Evolutionary conservation across 306 rosid species (phyloP), one percentile per base, ranked within the genome.

Genomic region (Lagenaria siceraria): DNA sequence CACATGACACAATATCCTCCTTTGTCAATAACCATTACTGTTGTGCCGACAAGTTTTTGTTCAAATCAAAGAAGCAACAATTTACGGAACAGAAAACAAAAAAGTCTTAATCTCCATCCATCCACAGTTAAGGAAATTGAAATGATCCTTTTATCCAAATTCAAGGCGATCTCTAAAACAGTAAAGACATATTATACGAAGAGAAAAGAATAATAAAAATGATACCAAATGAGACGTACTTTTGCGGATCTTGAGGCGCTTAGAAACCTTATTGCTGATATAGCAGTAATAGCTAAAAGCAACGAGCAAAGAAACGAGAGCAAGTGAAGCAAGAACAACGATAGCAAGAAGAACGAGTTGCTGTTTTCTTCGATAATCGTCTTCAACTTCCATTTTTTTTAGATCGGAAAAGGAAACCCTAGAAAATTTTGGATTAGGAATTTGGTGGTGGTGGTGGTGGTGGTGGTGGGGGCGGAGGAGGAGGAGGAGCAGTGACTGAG

Each of bases 271-370:
- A 84, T 81, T 84, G 80, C 87, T 84, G 62, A 95, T 90, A 82
- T 92, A 89, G 86, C 97, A 92, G 77, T 95, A 95, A 87, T 95
- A 95, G 81, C 91, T 82, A 79, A 92, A 82, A 31, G 97, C 96
- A 60, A 90, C 90, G 43, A 90, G 81, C 81, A 91, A 56, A 1
- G 97, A 86, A 76, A 87, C 88, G 53, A 95, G 87, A 33, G 97
- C 85, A 6, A 91, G 29, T 0, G 99, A 92, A 49, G 99, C 97
- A 5, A 95, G 79, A n/a, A 86, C 85, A 14, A 87, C 77, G 62
- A 95, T 84, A 40, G 80, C 82, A 10, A 88, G 78, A 51, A 92
- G 60, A n/a, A 81, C 93, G 76, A 81, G 74, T 48, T 84, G 87
- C 75, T 86, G 84, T 77, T 89, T 91, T 78, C 89, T 86, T 85